These are phyloP conservation scores for Astragalus membranaceus DNA, from an alignment of 306 rosid species.

Conservation along the genomic window DNA sequence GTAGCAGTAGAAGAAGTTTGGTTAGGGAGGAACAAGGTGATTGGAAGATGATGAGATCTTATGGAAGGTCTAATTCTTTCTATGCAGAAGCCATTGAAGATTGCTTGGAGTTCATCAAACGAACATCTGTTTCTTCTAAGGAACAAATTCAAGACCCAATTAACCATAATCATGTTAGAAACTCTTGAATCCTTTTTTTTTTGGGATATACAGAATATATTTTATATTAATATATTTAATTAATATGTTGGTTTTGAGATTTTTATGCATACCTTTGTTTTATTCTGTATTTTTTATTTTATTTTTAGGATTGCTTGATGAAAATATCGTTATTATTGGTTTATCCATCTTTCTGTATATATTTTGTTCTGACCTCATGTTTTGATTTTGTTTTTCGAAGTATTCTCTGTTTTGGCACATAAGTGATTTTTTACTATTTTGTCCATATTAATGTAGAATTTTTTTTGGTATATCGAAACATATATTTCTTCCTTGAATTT, in stretches of 20 bases:
- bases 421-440: too few relatives aligned
- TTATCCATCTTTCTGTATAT: not conserved
- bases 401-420: too few relatives aligned
- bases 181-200: not conserved
- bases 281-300: not conserved
- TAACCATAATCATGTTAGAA: constrained; percentile 23
- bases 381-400: too few relatives aligned
- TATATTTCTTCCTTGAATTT: not conserved
- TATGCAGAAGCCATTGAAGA: constrained; percentile 91
- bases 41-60: constrained; percentile 31
- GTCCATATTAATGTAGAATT: too few relatives aligned
- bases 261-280: not conserved
- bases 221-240: not conserved
- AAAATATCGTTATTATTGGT: not conserved
- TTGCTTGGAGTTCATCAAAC: constrained; percentile 86
- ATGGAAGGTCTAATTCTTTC: constrained; percentile 66
- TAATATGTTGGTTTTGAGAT: not conserved
- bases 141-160: constrained; percentile 32
- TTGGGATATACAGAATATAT: not conserved
- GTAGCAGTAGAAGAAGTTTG: constrained; percentile 12
- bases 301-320: not conserved
- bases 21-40: constrained; percentile 19
- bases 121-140: constrained; percentile 54
- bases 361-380: not conserved
- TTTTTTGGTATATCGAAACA: too few relatives aligned